These are phyloP conservation scores for Kokia cookei DNA, from an alignment of 441 rosid species.

Conservation along the genomic window DNA sequence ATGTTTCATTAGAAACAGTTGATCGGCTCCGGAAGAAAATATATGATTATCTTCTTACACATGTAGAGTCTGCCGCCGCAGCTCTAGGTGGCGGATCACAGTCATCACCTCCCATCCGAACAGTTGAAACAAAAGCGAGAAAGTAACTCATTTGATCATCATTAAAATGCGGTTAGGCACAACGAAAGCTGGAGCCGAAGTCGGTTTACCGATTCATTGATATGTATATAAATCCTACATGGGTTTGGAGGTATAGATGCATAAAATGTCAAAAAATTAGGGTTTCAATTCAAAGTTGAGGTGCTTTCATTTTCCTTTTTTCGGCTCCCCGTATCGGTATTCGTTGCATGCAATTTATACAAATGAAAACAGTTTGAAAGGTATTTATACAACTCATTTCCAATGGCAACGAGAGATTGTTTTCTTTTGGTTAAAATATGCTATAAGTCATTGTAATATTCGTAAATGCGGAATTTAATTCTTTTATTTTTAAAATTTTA, in stretches of 20 bases:
- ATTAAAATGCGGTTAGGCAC: background rate
- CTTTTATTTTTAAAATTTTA: too few species aligned
- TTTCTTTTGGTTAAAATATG: too few species aligned
- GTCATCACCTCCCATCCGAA: slow-evolving; percentile 32
- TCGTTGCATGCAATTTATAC: slow-evolving; percentile 17
- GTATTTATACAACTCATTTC: too few species aligned
- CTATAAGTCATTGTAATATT: too few species aligned
- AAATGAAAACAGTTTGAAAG: slow-evolving; percentile 11
- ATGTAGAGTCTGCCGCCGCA: slow-evolving; percentile 93
- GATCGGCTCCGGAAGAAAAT: slow-evolving; percentile 88
- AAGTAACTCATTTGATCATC: slow-evolving; percentile 21
- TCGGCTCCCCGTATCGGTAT: background rate
- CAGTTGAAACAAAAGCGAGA: slow-evolving; percentile 42
- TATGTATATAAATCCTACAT: background rate
- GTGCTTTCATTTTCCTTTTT: background rate
- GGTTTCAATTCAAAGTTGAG: background rate
- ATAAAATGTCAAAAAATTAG: background rate
- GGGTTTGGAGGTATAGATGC: background rate
- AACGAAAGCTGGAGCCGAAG: slow-evolving; percentile 12
- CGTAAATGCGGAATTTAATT: too few species aligned
- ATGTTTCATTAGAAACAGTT: slow-evolving; percentile 52
- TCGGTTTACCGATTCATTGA: background rate
- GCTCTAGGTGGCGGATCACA: slow-evolving; percentile 75
- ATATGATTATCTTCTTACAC: slow-evolving; percentile 85
- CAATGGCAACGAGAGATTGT: too few species aligned